These are phyloP conservation scores for Suillus discolor DNA, from an alignment of 768 basidiomycete species.

Conservation along the genomic window DNA sequence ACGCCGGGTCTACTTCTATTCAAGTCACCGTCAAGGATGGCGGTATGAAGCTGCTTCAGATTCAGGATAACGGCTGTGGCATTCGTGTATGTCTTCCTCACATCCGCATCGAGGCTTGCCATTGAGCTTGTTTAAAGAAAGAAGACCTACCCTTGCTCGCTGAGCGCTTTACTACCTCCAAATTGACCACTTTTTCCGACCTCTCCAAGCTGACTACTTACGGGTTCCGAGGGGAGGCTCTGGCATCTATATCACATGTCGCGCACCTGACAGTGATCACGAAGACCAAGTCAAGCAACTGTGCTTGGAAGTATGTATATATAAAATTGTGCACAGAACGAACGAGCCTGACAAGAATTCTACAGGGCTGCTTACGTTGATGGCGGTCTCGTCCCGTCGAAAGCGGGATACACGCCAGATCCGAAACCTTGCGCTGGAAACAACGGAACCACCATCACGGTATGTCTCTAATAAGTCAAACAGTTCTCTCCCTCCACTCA, in stretches of 20 bases:
- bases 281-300: slow-evolving; percentile 78
- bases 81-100: slow-evolving; percentile 66
- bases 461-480: slow-evolving; percentile 36
- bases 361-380: slow-evolving; percentile 81
- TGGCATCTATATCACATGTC: slow-evolving; percentile 95
- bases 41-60: slow-evolving; percentile 91
- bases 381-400: slow-evolving; percentile 69
- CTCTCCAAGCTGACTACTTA: slow-evolving; percentile 84
- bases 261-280: slow-evolving; percentile 88
- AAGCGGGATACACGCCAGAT: slow-evolving; percentile 69
- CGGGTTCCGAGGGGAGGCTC: slow-evolving; percentile 95
- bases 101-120: neutral
- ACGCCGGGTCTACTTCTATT: slow-evolving; percentile 88
- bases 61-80: slow-evolving; percentile 96
- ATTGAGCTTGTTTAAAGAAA: slow-evolving; percentile 53
- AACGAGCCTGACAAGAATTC: slow-evolving; percentile 6
- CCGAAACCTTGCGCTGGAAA: slow-evolving; percentile 93
- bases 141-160: slow-evolving; percentile 87
- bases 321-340: neutral
- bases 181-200: slow-evolving; percentile 85
- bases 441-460: slow-evolving; percentile 89
- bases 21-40: slow-evolving; percentile 92
- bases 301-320: slow-evolving; percentile 88
- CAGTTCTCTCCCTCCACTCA: neutral
- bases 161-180: slow-evolving; percentile 95